Evolutionary conservation across 176 grass and related monocot genomes (phyloP), one percentile per base, ranked within the genome.

Genomic region (Phyllostachys edulis): DNA sequence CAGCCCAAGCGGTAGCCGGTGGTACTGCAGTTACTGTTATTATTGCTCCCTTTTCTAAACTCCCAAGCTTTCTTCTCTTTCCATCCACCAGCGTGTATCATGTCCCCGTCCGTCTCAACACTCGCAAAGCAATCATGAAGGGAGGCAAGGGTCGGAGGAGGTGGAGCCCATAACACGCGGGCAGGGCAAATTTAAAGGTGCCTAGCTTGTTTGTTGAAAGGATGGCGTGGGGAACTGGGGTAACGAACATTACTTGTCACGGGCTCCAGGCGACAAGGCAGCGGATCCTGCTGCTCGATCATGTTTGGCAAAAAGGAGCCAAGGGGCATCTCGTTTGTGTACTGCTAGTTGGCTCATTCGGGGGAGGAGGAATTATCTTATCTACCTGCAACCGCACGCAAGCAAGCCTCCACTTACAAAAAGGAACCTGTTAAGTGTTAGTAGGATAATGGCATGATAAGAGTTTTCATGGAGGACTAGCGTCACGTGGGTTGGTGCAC

Each of bases 211-310:
- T 65, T 44, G 47, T 16, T 65, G 2, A 54, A 39, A 76, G 11
- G 16, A 12, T 82, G 63, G 69, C 62, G 44, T 76, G 69, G 85
- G 60, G 67, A 52, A 47, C 78, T 40, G 46, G 57, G 69, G 49
- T 6, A 75, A 78, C 82, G 67, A 81, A 78, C 88, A 7, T 87
- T 69, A 55, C 89, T 84, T 87, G 63, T 87, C 80, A 80, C 74
- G 79, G 85, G 80, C 84, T 83, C 67, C 84, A 83, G 49, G 75
- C 79, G 80, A 80, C 85, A 80, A 71, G 38, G 79, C 79, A 0
- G 24, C 41, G 52, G 75, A 80, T 87, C 89, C 85, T 87, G 80
- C 84, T 61, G 75, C 80, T 15, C 24, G 80, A 90, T 87, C 50
- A 40, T 90, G 89, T 84, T 17, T 49, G 34, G 51, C 1, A 16